phyloP scores from a whole-genome alignment of 2,329 filamentous ascomycete species.

The Penicillium rolfsii region DNA sequence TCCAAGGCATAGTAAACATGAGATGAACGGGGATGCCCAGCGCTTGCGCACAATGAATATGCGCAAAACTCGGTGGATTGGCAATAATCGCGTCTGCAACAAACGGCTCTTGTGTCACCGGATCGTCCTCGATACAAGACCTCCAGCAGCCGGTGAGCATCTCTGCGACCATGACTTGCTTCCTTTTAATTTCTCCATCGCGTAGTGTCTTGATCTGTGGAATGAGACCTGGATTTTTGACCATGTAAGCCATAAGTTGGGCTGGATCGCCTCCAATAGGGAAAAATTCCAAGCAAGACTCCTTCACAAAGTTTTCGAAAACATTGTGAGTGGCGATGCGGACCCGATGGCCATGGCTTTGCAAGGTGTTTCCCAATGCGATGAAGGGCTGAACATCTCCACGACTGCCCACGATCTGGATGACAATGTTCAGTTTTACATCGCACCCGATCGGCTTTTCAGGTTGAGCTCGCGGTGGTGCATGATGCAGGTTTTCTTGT shows the following conservation, averaged over 20 bases:
- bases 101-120: conserved; percentile 45
- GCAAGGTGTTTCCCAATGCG: conserved; percentile 57
- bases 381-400: conserved; percentile 65
- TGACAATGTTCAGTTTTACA: conserved; percentile 55
- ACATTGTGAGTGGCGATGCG: conserved; percentile 60
- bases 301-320: conserved; percentile 58
- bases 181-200: conserved; percentile 39
- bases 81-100: conserved; percentile 60
- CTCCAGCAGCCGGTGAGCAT: conserved; percentile 48
- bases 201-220: conserved; percentile 43
- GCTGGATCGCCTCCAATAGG: conserved; percentile 61
- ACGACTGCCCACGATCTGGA: conserved; percentile 61
- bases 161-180: conserved; percentile 39
- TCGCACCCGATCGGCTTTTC: conserved; percentile 12
- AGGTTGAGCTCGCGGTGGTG: conserved; percentile 19
- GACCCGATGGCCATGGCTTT: conserved; percentile 58
- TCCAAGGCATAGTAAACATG: conserved; percentile 60
- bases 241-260: conserved; percentile 57
- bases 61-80: conserved; percentile 58
- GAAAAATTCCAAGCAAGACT: conserved; percentile 60
- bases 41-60: conserved; percentile 57
- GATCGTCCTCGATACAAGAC: conserved; percentile 43
- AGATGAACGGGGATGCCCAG: conserved; percentile 56
- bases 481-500: conserved; percentile 22
- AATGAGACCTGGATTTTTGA: conserved; percentile 53